Base-by-base conservation (phyloP, 495 filamentous ascomycete species). In the Aspergillus egyptiacus region DNA sequence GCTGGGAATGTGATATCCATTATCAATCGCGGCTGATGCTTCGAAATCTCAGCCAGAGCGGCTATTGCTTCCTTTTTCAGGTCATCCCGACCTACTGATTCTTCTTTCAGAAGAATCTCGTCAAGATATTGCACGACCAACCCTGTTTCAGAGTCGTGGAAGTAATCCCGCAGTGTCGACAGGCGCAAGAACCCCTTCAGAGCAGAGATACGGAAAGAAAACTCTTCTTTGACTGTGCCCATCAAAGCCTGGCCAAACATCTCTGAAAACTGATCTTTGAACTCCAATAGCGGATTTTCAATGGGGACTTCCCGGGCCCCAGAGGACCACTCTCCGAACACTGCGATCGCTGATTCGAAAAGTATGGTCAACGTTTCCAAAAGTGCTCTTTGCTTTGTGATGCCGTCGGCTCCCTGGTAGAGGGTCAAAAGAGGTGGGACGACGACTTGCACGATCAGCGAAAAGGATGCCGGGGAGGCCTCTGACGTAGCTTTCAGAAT, bases 1-100 rank as follows among this genome's bases (percentile, higher is more conserved):
- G 80, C 79, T 11, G 85, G 85, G 63, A 89, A 82, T 0, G 84
- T 85, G 24, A 82, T 81, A 40, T 86, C 76, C 63, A 85, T 78
- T 15, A 89, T 81, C 19, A 84, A 60, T n/a, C 75, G 73, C 10
- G 83, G 79, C 53, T 82, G 84, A 42, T 80, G 71, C 51, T 76
- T 82, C 6, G 84, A 84, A 39, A 89, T 75, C 24, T 82, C 76
- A 8, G 78, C 72, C 33, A 89, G 67, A 33, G 77, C 76, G 35
- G 73, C 61, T 39, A 88, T 79, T n/a, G 85, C 80, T 57, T 81
- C 76, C 30, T 78, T 75, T 55, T 79, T 78, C 46, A 84, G 60
- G 46, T 83, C 73, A 52, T 77, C 73, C 42, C 74, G 72, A 36
- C 80, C 75, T 48, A 74, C 62, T 23, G 78, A 68, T 43, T 79